Base-by-base conservation (phyloP, 192 early-diverging fungal species). In the Coemansia sp. region DNA sequence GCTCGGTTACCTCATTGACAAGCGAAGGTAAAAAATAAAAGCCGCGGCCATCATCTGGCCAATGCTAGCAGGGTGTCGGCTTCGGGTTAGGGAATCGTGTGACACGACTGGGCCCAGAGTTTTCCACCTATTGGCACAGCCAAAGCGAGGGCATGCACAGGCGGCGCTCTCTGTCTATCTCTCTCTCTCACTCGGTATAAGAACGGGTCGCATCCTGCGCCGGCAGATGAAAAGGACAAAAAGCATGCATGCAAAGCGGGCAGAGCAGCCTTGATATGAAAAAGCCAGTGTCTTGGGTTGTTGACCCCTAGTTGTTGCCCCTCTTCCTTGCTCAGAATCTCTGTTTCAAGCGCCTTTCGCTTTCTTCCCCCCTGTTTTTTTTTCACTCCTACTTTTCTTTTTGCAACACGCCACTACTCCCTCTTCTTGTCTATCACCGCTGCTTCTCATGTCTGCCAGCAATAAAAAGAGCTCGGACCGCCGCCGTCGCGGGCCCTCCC, bases 401-500 rank as follows among this genome's bases (percentile, higher is more conserved):
- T 39, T 32, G 8, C 15, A 44, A n/a, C 19, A 38, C 43, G 22
- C 21, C 44, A 46, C 21, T 36, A n/a, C 43, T 52, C 36, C 36
- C 34, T 21, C 37, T 6, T 18, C 50, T 17, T 33, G 15, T 39
- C 38, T 17, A 9, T 8, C 29, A 12, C 50, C 50, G 17, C 52
- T 18, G 17, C 27, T 4, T 18, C n/a, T 32, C 52, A 53, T 53
- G 52, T 53, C 52, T 27, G 35, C 22, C 29, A 56, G 62, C 53
- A 65, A 73, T 73, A 80, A 80, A 73, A 74, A 57, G 41, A 35
- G 63, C 56, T 35, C 65, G 8, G 53, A 19, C 29, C 40, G 67
- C 48, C 68, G 29, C 29, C 68, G 29, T 7, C 29, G 74, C 34
- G 55, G 57, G 0, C 33, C 44, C 18, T 24, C 41, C 26, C 67